Evolutionary conservation across 2,329 filamentous ascomycete species (phyloP), one percentile per base, ranked within the genome.

Genomic region (Penicillium hordei): DNA sequence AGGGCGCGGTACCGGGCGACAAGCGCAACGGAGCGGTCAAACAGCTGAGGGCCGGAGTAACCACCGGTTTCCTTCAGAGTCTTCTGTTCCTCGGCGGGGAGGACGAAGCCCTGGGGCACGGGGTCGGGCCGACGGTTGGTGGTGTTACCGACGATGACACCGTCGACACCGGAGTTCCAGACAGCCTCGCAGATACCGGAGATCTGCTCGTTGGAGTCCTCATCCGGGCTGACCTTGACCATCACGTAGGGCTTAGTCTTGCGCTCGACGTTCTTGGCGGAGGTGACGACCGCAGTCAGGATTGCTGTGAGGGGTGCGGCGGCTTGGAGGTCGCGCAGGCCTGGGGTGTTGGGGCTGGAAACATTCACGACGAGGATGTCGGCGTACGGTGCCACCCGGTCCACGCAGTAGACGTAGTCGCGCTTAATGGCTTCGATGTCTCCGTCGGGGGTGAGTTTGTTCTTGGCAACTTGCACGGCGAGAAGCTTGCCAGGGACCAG

Each of bases 311-410:
- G 78, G 1, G 93, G 93, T 63, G 89, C 91, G 0, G 88, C 85
- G 2, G 90, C 89, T 76, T 99, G 94, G 38, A 99, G 80, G 55
- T 91, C 89, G 25, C 94, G 86, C 48, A 97, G 82, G 0, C 94
- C 93, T 0, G 93, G 93, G 0, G 93, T 97, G 77, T 99, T 99
- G 25, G 94, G 94, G 67, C 90, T 95, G 70, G 92, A 96, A 49
- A 99, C 94, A 69, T 99, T 99, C 70, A 99, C 94, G 8, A 97
- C 93, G n/a, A 99, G 79, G 36, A 99, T 89, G 69, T 99, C 94
- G 12, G 94, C 92, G 72, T 96, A 99, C 50, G 83, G 88, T 4
- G 89, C 94, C 38, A 99, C 79, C 45, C 87, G 83, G 54, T 89
- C 82, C 4, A 97, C 93, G 68, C 93, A 96, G 74, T 89, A 90